Conservation (phyloP, 1,284 basidiomycete species). For the Tremellales sp. region DNA sequence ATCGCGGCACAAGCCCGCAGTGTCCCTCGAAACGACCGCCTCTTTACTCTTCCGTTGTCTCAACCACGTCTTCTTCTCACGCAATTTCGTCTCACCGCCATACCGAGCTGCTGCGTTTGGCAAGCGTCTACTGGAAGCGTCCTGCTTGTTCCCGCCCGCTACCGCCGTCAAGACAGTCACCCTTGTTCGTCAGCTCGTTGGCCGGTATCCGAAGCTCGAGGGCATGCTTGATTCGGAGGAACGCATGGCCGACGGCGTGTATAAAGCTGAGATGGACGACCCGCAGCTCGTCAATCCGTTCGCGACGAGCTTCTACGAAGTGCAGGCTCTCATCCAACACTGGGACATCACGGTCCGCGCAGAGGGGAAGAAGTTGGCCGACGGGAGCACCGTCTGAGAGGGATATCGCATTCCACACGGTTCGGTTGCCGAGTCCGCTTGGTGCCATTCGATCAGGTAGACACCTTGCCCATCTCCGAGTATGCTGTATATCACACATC, state of each 20-base stretch:
- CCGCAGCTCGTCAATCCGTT: conserved; percentile 62
- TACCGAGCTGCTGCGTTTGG: conserved; percentile 84
- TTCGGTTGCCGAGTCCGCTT: no score
- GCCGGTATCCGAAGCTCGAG: conserved; percentile 73
- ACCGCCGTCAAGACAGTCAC: conserved; percentile 64
- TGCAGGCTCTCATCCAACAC: conserved; percentile 40
- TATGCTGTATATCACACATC: no score
- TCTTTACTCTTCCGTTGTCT: conserved; percentile 83
- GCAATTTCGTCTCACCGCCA: conserved; percentile 61
- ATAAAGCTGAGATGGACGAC: conserved; percentile 76
- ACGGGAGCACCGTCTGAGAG: conserved; percentile 23
- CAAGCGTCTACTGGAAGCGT: conserved; percentile 77
- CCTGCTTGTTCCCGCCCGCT: conserved; percentile 71
- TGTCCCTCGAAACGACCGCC: conserved; percentile 39
- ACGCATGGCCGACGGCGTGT: conserved; percentile 71
- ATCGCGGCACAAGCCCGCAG: conserved; percentile 15
- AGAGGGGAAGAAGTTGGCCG: conserved; percentile 42
- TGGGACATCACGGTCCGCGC: conserved; percentile 45
- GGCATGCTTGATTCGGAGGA: conserved; percentile 83
- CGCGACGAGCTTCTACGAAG: conserved; percentile 49
- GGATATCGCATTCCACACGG: no score
- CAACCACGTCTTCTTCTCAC: conserved; percentile 67
- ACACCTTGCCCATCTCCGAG: no score
- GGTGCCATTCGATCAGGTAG: no score
- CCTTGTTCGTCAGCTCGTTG: conserved; percentile 68